phyloP scores from a whole-genome alignment of 768 basidiomycete species.

The Artomyces pyxidatus region DNA sequence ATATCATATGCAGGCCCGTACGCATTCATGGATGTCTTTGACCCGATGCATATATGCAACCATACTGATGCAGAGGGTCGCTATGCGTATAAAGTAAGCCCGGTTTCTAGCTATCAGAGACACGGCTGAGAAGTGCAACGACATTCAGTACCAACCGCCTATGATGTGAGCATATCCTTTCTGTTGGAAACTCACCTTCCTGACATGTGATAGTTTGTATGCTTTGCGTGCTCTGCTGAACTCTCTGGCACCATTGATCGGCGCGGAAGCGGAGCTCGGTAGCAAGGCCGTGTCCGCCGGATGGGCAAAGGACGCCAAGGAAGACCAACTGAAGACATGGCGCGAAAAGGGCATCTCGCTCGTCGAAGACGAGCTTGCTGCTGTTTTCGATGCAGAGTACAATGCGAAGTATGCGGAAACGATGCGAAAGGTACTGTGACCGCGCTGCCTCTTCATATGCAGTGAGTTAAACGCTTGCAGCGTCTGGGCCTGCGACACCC shows the following conservation, averaged over 20 bases:
- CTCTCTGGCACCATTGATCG: constrained; percentile 78
- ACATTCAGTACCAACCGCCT: constrained; percentile 58
- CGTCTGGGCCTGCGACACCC: constrained; percentile 68
- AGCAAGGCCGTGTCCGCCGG: constrained; percentile 41
- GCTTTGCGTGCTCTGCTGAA: constrained; percentile 73
- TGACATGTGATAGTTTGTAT: constrained; percentile 41
- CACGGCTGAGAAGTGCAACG: not conserved
- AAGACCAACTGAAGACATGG: constrained; percentile 57
- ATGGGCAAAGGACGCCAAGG: constrained; percentile 52
- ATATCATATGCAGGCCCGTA: constrained; percentile 55
- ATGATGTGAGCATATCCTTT: constrained; percentile 52
- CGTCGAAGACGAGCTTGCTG: constrained; percentile 53
- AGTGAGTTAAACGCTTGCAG: constrained; percentile 24
- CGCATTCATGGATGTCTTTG: constrained; percentile 93
- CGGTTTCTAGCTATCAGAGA: constrained; percentile 5
- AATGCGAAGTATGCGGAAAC: constrained; percentile 55
- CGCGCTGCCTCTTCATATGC: too few species aligned
- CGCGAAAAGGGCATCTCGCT: constrained; percentile 43
- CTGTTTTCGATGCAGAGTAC: constrained; percentile 48
- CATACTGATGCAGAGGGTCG: constrained; percentile 74
- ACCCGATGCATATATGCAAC: constrained; percentile 82
- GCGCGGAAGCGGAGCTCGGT: constrained; percentile 60
- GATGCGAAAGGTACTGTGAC: constrained; percentile 54
- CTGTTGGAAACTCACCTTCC: constrained; percentile 4
- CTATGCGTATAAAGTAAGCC: constrained; percentile 57